Percentiles rank a stretch among this genome's conserved stretches.
These are phyloP conservation scores for Onygena corvina DNA, from an alignment of 2,329 filamentous ascomycete genomes.

Conservation along the genomic window DNA sequence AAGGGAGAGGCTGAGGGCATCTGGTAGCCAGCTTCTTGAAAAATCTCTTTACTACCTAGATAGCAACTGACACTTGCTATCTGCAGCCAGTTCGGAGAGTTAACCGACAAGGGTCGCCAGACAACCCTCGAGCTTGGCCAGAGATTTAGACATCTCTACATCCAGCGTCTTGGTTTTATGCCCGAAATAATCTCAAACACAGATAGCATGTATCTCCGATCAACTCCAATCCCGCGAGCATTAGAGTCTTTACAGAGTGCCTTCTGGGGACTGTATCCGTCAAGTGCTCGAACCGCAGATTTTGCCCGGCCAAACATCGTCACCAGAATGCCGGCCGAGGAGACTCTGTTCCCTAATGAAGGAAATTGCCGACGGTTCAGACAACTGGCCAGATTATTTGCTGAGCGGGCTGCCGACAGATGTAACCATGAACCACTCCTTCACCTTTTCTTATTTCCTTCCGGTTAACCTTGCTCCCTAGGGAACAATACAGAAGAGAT, in stretches of 20 bases:
- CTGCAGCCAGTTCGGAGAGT: constrained; percentile 45
- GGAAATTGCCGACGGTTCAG: constrained; percentile 60
- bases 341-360: constrained; percentile 72
- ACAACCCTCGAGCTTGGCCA: constrained; percentile 58
- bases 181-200: constrained; percentile 45
- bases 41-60: neutral
- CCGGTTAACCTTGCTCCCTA: constrained; percentile 15
- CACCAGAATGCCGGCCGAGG: constrained; percentile 52
- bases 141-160: constrained; percentile 58
- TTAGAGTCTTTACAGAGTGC: constrained; percentile 66
- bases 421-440: constrained; percentile 37
- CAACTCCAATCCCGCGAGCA: constrained; percentile 62
- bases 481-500: constrained; percentile 67
- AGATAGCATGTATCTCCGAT: constrained; percentile 58
- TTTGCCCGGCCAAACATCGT: constrained; percentile 56
- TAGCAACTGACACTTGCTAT: neutral
- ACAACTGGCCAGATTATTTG: constrained; percentile 57
- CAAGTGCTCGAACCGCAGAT: constrained; percentile 36
- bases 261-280: constrained; percentile 63
- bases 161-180: constrained; percentile 62
- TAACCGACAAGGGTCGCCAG: constrained; percentile 62
- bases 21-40: constrained; percentile 46
- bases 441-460: neutral
- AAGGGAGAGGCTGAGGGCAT: constrained; percentile 61
- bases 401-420: constrained; percentile 55